Evolutionary conservation across 257 asterid genomes (phyloP).

Genomic region (Plantago ovata): DNA sequence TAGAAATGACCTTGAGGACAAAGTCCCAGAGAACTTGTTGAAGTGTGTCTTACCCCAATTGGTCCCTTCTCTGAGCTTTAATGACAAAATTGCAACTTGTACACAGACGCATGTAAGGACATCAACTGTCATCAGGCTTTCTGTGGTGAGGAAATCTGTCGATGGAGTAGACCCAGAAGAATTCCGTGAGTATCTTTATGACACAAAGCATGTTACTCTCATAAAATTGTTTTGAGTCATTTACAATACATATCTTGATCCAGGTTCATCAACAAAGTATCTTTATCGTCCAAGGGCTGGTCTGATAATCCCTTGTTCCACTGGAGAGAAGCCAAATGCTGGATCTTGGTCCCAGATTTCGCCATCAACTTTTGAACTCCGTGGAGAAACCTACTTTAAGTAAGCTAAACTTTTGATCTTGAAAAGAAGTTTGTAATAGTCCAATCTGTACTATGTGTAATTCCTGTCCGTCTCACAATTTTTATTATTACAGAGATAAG

Average conservation of each 20-base stretch:
- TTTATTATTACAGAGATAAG: conserved; percentile 63
- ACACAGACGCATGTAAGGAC: conserved; percentile 50
- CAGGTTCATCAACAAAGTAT: conserved; percentile 57
- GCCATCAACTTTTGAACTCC: conserved; percentile 71
- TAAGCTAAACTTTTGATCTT: conserved; percentile 21
- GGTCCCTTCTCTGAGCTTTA: conserved; percentile 42
- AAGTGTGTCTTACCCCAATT: conserved; percentile 39
- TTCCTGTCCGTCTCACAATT: conserved; percentile 3
- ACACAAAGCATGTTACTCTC: not conserved
- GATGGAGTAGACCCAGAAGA: conserved; percentile 51
- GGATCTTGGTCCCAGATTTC: conserved; percentile 71
- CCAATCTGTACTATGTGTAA: not conserved
- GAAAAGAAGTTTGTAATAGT: not conserved
- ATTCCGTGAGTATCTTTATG: conserved; percentile 39
- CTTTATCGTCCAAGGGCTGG: conserved; percentile 80
- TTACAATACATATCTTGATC: conserved; percentile 15
- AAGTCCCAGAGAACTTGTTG: conserved; percentile 31
- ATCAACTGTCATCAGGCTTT: conserved; percentile 76
- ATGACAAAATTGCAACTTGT: conserved; percentile 34
- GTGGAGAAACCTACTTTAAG: conserved; percentile 72
- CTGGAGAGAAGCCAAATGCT: conserved; percentile 51
- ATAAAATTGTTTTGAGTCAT: not conserved
- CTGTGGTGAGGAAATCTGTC: conserved; percentile 60
- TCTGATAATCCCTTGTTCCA: conserved; percentile 51
- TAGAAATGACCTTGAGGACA: conserved; percentile 29